Conservation (phyloP, 805 yeast species). For the Wickerhamomyces kurtzmanii region DNA sequence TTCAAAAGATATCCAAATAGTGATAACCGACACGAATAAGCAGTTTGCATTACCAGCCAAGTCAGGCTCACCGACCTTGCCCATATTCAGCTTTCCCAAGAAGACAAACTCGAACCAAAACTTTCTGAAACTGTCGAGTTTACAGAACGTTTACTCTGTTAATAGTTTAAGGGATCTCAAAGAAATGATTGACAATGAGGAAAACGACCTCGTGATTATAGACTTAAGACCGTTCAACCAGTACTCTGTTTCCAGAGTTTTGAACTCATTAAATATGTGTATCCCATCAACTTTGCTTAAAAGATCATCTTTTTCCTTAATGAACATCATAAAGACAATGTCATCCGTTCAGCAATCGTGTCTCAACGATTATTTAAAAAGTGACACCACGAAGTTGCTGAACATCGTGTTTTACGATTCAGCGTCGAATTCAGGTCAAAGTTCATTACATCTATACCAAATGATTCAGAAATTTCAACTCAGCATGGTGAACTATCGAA, state of each 20-base stretch:
- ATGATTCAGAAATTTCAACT: constrained; percentile 15
- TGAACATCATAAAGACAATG: constrained; percentile 19
- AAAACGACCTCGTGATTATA: constrained; percentile 8
- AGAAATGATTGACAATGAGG: not conserved
- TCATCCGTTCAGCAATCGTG: constrained; percentile 9
- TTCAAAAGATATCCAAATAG: too few relatives aligned
- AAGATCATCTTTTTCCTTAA: constrained; percentile 27
- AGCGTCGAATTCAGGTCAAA: constrained; percentile 10
- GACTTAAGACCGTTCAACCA: constrained; percentile 82
- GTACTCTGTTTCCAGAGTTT: constrained; percentile 48
- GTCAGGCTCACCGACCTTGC: too few relatives aligned
- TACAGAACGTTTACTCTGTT: not conserved
- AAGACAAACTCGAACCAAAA: too few relatives aligned
- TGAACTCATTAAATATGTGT: constrained; percentile 63
- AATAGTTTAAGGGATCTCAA: not conserved
- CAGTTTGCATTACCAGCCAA: constrained; percentile 4
- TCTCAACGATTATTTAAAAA: constrained; percentile 7
- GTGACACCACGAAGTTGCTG: constrained; percentile 3
- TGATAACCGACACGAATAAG: constrained; percentile 3
- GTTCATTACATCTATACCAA: constrained; percentile 15
- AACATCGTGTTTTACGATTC: constrained; percentile 15
- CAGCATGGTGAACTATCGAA: constrained; percentile 4
- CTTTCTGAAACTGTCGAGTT: not conserved
- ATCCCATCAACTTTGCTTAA: constrained; percentile 82
- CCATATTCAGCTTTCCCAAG: too few relatives aligned